Base-by-base conservation (phyloP, 129 eudicot genomes). In the Kitagawia praeruptora region DNA sequence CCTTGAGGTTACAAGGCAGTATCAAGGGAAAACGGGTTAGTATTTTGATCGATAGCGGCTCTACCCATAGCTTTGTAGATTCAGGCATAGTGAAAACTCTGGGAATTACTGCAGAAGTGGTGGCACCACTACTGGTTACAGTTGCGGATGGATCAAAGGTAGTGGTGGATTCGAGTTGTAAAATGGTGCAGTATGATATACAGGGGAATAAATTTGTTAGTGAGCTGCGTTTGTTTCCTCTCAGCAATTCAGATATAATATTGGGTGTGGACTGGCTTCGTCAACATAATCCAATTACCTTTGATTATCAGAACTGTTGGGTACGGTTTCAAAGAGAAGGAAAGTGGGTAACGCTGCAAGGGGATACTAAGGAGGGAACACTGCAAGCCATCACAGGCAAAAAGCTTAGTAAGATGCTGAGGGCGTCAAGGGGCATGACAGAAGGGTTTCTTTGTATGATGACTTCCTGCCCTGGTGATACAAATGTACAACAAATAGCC, bases 21-120 rank as follows among this genome's bases (percentile, higher is more conserved):
- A 1, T 64, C 0, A 31, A 31, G 1, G 19, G 19, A 0, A n/a
- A 4, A 1, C 0, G 1, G 1, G 15, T 64, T 0, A 27, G 7
- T 4, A 64, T 64, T 1, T 1, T 64, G 0, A 27, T 64, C 2
- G 34, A 64, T 0, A 64, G 71, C 12, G 71, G 71, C 0, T 64
- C 39, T 4, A 64, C 71, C 0, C 71, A 64, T 4, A 27, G 19
- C 2, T 64, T 64, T 2, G 2, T 64, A 1, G 39, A 64, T 6
- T 0, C 18, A 8, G 9, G 3, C 0, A 0, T 64, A 2, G 15
- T 64, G 4, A 25, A 64, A 2, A 11, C 11, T 9, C 2, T 9
- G 1, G 39, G 14, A 19, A 1, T 61, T 0, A 5, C 1, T 2
- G 18, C 39, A 23, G 71, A 28, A 5, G 0, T 53, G 0, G 21